Conservation (phyloP, 164 flowering plant genomes). For the Stephania cephalantha region DNA sequence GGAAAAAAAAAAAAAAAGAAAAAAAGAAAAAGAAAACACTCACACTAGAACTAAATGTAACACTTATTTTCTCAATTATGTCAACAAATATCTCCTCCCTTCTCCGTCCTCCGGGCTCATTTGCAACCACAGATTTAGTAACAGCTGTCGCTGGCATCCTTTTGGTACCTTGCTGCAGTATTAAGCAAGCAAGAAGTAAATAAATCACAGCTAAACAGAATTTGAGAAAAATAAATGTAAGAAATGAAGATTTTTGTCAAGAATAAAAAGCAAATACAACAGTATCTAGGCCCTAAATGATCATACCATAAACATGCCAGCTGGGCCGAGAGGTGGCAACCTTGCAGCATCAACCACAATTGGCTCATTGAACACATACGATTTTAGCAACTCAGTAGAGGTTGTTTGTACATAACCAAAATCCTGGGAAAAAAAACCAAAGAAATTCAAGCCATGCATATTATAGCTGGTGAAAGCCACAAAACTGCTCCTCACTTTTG, state of each 20-base stretch:
- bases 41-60: constrained; percentile 94
- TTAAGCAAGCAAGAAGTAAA: constrained; percentile 16
- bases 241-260: not conserved
- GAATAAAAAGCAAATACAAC: not conserved
- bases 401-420: constrained; percentile 96
- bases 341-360: constrained; percentile 75
- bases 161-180: constrained; percentile 83
- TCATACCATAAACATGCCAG: constrained; percentile 83
- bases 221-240: not conserved
- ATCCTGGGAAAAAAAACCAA: constrained; percentile 45
- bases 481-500: not conserved
- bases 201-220: constrained; percentile 3
- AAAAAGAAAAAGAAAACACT: constrained; percentile 25
- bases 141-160: constrained; percentile 97
- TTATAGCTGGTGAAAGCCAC: not conserved
- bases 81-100: constrained; percentile 97
- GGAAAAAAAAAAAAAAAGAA: not conserved
- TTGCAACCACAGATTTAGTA: constrained; percentile 91
- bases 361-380: constrained; percentile 89
- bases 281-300: constrained; percentile 1
- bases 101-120: constrained; percentile 82
- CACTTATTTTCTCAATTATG: constrained; percentile 88
- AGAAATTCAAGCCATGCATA: constrained; percentile 3
- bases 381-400: constrained; percentile 86
- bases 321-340: constrained; percentile 78